Base-by-base conservation (phyloP, 2,329 filamentous ascomycete genomes). In the Orbilia quercus region DNA sequence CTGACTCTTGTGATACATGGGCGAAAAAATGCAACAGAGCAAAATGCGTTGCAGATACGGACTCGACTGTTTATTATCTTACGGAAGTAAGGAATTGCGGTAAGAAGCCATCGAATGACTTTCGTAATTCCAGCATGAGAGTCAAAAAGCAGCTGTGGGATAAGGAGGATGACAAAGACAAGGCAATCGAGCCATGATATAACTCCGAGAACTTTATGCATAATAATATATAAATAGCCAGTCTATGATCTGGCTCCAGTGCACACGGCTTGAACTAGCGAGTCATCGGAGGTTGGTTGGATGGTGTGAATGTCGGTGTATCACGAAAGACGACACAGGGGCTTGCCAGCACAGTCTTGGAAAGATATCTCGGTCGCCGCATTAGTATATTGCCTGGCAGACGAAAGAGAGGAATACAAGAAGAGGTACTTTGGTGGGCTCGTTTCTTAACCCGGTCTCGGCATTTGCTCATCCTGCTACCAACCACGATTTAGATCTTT, bases 101-200 rank as follows among this genome's bases (percentile, higher is more conserved):
- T 83, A 57, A 91, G 63, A 12, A 84, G 85, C 79, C 88, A 89
- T 75, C 81, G 78, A 25, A 86, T 78, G 0, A 89, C 88, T 53
- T 83, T 81, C 64, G 88, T 80, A 14, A 91, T 78, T 25, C 90
- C 89, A 73, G 89, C 88, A 20, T 51, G 69, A 42, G 60, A 60
- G 66, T 89, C 86, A 75, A 88, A 81, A 34, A 94, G 81, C 38
- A 95, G 82, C 80, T 93, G 90, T 1, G 90, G 90, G 2, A 87
- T 82, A 12, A 94, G 84, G 77, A 91, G 89, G 44, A 89, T 57
- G 53, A 90, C 84, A 78, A 93, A 95, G 67, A 88, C 86, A 28
- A 89, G 66, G 82, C 90, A 92, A 82, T 95, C 91, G 25, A 92
- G 79, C 80, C 90, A 89, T 5, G 89, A 91, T 47, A 95, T 86